Percentiles rank a stretch among this genome's conserved stretches.
These are phyloP conservation scores for Phytophthora aleatoria DNA, from an alignment of 352 stramenopile species.

Conservation along the genomic window DNA sequence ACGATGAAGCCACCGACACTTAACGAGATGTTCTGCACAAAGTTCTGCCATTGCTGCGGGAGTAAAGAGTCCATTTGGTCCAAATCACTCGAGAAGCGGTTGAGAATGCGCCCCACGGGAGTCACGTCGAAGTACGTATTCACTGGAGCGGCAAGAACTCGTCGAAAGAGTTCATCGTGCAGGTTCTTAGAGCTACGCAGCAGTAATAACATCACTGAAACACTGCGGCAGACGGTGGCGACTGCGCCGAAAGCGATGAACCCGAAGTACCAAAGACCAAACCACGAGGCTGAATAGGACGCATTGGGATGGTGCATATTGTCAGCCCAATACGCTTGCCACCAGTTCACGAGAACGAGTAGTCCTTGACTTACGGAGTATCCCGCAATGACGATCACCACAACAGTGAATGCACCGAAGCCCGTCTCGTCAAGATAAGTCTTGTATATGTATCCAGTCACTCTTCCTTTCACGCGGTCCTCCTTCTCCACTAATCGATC, in stretches of 20 bases:
- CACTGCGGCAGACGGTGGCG: slow-evolving; percentile 24
- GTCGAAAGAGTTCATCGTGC: slow-evolving; percentile 42
- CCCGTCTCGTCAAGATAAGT: slow-evolving; percentile 34
- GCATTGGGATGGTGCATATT: slow-evolving; percentile 20
- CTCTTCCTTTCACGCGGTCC: slow-evolving; percentile 38
- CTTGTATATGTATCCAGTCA: slow-evolving; percentile 32
- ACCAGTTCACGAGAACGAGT: slow-evolving; percentile 44
- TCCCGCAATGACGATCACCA: slow-evolving; percentile 11
- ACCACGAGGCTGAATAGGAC: slow-evolving; percentile 19
- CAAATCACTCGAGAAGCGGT: slow-evolving; percentile 62
- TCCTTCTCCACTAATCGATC: slow-evolving; percentile 32
- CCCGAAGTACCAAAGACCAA: slow-evolving; percentile 44
- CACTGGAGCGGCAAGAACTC: slow-evolving; percentile 47
- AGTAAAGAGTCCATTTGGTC: slow-evolving; percentile 55
- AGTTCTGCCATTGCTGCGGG: slow-evolving; percentile 44
- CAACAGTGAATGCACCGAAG: slow-evolving; percentile 22
- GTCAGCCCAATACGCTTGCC: slow-evolving; percentile 44
- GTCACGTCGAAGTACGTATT: slow-evolving; percentile 63
- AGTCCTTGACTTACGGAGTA: slow-evolving; percentile 33
- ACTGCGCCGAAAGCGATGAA: slow-evolving; percentile 38
- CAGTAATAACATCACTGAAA: slow-evolving; percentile 31
- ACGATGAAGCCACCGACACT: slow-evolving; percentile 47
- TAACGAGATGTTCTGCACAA: slow-evolving; percentile 40
- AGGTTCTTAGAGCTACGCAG: slow-evolving; percentile 37
- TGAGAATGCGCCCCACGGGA: slow-evolving; percentile 54